Base-by-base conservation (phyloP, 2,329 filamentous ascomycete genomes). In the Paecilomyces sp. region DNA sequence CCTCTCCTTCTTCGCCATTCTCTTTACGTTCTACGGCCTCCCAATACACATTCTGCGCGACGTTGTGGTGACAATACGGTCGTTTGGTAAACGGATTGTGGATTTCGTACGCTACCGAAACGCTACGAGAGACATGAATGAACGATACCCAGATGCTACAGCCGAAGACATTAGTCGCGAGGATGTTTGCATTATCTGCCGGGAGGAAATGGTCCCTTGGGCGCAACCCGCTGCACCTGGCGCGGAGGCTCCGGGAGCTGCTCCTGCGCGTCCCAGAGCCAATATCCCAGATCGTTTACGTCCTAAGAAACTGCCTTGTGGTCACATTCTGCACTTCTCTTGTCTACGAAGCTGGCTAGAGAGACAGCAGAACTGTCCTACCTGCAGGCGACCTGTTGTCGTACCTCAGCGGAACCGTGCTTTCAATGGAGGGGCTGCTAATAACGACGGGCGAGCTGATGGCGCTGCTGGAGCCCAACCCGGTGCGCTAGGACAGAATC, bases 321-420 rank as follows among this genome's bases (percentile, higher is more conserved):
- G 93, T 3, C 94, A 99, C 70, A 94, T 97, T 47, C 78, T 99
- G 47, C 94, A 99, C 74, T 89, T 97, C 65, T 89, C 92, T 55
- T 99, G 94, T 73, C 84, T 99, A 60, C 91, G 94, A 75, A 96
- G 92, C 73, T 99, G 94, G 94, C 83, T 99, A 30, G 94, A 99
- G 79, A 84, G 94, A 64, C 94, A 99, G 74, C 94, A 99, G 77
- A 92, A 96, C 34, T 99, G 94, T 72, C 94, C 94, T 6, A 99
- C 92, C 2, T 99, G 94, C 73, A 86, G 94, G 66, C 85, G 90
- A 56, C 88, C 93, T 15, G 94, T 96, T 15, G 79, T 91, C 41
- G 82, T 83, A 1, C 76, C 63, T 62, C 71, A 51, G 61, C 70
- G 54, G 68, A 67, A 64, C 56, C 67, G 62, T 15, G 41, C 41